These are phyloP conservation scores for Cichorium intybus DNA, from an alignment of 140 eudicot species.

Conservation along the genomic window DNA sequence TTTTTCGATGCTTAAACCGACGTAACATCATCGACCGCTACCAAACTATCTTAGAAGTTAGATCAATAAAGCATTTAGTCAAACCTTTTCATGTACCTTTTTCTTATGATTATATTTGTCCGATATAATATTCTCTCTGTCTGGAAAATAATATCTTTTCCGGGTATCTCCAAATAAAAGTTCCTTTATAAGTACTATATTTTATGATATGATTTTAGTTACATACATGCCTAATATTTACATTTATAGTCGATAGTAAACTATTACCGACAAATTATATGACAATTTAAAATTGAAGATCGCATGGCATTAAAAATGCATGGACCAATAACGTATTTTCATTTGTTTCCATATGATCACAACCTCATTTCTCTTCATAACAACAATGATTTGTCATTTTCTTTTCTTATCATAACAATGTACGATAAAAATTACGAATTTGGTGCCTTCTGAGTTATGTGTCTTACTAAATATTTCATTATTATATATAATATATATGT, in stretches of 20 bases:
- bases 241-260: too few relatives aligned
- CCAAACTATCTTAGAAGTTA: not conserved
- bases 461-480: not conserved
- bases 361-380: not conserved
- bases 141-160: not conserved
- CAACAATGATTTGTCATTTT: too few relatives aligned
- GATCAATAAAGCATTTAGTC: not conserved
- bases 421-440: too few relatives aligned
- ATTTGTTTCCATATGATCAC: too few relatives aligned
- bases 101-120: not conserved
- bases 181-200: not conserved
- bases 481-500: not conserved
- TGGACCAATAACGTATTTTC: too few relatives aligned
- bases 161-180: not conserved
- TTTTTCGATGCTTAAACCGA: not conserved
- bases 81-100: constrained; percentile 13
- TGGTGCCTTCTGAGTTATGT: too few relatives aligned
- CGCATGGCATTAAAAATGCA: too few relatives aligned
- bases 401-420: too few relatives aligned
- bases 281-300: too few relatives aligned
- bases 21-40: constrained; percentile 6
- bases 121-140: not conserved
- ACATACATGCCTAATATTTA: not conserved
- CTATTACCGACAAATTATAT: too few relatives aligned
- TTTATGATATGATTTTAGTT: not conserved